Conservation (phyloP, 116 monocot species). For the Papilionanthe hybrid region DNA sequence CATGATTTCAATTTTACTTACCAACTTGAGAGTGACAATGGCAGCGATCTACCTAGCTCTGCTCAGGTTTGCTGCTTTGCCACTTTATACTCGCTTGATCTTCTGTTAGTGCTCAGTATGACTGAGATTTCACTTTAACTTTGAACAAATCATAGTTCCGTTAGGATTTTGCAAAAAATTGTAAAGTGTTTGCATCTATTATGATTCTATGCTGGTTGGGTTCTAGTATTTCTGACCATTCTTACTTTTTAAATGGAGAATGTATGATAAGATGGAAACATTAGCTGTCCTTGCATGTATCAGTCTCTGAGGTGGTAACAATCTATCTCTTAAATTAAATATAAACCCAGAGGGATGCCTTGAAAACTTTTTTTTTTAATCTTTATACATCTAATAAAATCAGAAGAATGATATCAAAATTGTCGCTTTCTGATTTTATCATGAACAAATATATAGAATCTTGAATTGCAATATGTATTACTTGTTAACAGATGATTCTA, state of each 20-base stretch:
- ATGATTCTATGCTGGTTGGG: not conserved
- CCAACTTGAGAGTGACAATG: slow-evolving; percentile 69
- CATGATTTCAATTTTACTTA: slow-evolving; percentile 73
- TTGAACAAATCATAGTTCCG: not conserved
- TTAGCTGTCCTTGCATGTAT: not conserved
- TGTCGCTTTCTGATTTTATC: not conserved
- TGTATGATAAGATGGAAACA: not conserved
- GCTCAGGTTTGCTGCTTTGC: slow-evolving; percentile 46
- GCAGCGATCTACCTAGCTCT: slow-evolving; percentile 70
- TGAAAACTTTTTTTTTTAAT: not conserved
- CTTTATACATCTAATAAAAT: not conserved
- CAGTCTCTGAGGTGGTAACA: not conserved
- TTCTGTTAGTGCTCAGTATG: not conserved
- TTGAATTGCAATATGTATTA: not conserved
- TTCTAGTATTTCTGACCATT: not conserved
- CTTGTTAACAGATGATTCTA: not conserved
- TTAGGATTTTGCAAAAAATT: not conserved
- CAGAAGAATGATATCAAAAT: not conserved
- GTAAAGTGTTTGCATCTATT: not conserved
- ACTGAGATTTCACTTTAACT: not conserved
- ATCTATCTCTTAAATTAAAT: not conserved
- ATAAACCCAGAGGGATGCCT: no score
- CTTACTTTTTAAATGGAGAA: not conserved
- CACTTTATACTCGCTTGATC: not conserved
- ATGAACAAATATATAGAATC: not conserved